Percentiles rank a stretch among this genome's conserved stretches.
These are phyloP conservation scores for Huiozyma sinensis DNA, from an alignment of 805 yeast genomes.

Conservation along the genomic window DNA sequence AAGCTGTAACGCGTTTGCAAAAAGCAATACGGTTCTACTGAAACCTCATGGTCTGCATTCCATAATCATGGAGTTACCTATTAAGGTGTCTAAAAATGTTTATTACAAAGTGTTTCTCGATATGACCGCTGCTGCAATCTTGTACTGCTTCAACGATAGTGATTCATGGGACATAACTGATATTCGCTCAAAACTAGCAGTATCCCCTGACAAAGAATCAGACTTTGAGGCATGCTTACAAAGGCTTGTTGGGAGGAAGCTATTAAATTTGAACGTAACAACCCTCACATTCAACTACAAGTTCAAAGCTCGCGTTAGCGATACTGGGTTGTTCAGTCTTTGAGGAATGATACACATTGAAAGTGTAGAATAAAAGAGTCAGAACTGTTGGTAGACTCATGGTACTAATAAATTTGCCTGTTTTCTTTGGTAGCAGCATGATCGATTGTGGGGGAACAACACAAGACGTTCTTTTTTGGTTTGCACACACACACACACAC, in stretches of 20 bases:
- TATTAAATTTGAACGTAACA: neutral
- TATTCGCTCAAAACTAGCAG: too few species aligned
- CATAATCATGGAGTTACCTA: constrained; percentile 9
- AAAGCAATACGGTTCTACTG: constrained; percentile 3
- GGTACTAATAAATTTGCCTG: too few species aligned
- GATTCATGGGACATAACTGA: neutral
- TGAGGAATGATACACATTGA: too few species aligned
- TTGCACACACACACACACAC: too few species aligned
- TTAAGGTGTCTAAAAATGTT: neutral
- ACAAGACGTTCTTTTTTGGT: too few species aligned
- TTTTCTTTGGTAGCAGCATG: too few species aligned
- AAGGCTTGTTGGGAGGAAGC: neutral
- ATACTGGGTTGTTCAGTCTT: too few species aligned
- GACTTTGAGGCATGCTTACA: constrained; percentile 3
- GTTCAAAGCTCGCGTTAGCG: neutral
- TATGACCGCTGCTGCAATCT: constrained; percentile 11
- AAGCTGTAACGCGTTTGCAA: neutral
- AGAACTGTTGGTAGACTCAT: too few species aligned
- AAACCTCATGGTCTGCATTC: constrained; percentile 5
- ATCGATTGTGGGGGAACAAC: too few species aligned
- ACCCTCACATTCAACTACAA: neutral
- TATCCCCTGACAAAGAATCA: neutral
- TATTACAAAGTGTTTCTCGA: neutral
- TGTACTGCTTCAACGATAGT: constrained; percentile 9
- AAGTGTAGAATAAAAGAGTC: too few species aligned